Evolutionary conservation across 2,329 filamentous ascomycete genomes (phyloP), one percentile per base, ranked within the genome.

Genomic region (Exophiala alcalophila): DNA sequence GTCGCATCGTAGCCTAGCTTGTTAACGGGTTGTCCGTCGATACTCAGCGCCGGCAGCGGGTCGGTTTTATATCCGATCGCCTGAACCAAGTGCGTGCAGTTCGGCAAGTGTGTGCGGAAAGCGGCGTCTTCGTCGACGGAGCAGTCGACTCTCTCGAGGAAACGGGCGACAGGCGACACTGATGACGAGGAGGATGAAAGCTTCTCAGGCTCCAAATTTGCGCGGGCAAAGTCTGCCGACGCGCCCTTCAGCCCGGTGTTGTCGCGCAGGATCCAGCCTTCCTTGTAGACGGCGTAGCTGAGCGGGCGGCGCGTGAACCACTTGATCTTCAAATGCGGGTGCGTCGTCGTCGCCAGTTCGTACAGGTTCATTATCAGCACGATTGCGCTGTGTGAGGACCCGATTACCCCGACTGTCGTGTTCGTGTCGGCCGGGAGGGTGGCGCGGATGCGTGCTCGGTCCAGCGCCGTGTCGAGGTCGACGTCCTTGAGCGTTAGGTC

Each of bases 221-320:
- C 62, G 28, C 70, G 70, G 1, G 80, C 80, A 67, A 78, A 83
- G 4, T 69, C 65, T 0, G 79, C 79, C 0, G 77, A 78, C 25
- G 71, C 65, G 14, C 80, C 79, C 59, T 83, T 83, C 19, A 83
- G 66, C 3, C 80, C 80, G 0, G 79, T 83, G 60, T 82, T 83
- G 57, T 83, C 80, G 40, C 76, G 71, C 18, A 80, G 61, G 46
- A 82, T 81, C 77, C 79, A 82, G 44, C 75, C 77, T 49, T 80
- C 77, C 58, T 73, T 76, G 54, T 77, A 72, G 3, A 29, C 34
- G 11, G 80, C 80, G 50, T 83, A 83, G 16, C 76, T 73, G 7
- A 83, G 67, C 1, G 69, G 61, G 52, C 79, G 74, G n/a, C 80
- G 70, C 20, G 66, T 78, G 61, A 83, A 80, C 79, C 79, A 83